These are phyloP conservation scores for Saussurea involucrata DNA, from an alignment of 129 eudicot species.

Conservation along the genomic window DNA sequence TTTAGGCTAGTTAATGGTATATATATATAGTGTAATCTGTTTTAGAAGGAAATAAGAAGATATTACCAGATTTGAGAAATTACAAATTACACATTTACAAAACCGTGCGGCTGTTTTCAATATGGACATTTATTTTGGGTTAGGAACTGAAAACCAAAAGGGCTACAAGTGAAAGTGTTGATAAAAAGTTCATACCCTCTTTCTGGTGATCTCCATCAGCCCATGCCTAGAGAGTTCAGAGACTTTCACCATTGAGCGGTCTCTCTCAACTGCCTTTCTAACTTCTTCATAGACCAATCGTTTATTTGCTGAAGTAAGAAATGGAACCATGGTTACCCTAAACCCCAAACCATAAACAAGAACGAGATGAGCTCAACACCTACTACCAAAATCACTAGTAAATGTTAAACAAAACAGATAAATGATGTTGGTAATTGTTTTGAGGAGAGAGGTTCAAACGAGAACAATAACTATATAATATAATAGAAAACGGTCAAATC, in stretches of 20 bases:
- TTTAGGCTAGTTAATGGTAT: too few relatives aligned
- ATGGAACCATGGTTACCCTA: neutral
- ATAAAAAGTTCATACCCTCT: slow-evolving; percentile 54
- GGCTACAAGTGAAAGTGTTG: neutral
- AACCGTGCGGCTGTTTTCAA: too few relatives aligned
- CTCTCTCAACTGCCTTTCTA: slow-evolving; percentile 83
- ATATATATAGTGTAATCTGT: too few relatives aligned
- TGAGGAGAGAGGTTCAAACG: too few relatives aligned
- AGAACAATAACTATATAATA: too few relatives aligned
- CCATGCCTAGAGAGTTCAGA: slow-evolving; percentile 89
- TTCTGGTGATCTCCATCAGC: slow-evolving; percentile 94
- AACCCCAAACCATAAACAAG: neutral
- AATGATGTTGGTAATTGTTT: neutral
- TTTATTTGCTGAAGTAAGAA: slow-evolving; percentile 61
- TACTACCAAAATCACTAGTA: neutral
- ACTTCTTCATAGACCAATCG: slow-evolving; percentile 83
- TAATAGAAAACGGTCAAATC: too few relatives aligned
- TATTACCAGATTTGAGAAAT: too few relatives aligned
- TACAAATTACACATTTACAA: too few relatives aligned
- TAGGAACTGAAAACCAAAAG: neutral
- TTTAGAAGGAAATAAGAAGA: too few relatives aligned
- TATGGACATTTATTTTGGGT: neutral
- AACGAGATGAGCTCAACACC: neutral
- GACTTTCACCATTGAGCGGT: slow-evolving; percentile 79
- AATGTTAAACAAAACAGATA: neutral